Evolutionary conservation across 1,139 yeast species (phyloP).

Genomic region (Scheffersomyces quercinus): DNA sequence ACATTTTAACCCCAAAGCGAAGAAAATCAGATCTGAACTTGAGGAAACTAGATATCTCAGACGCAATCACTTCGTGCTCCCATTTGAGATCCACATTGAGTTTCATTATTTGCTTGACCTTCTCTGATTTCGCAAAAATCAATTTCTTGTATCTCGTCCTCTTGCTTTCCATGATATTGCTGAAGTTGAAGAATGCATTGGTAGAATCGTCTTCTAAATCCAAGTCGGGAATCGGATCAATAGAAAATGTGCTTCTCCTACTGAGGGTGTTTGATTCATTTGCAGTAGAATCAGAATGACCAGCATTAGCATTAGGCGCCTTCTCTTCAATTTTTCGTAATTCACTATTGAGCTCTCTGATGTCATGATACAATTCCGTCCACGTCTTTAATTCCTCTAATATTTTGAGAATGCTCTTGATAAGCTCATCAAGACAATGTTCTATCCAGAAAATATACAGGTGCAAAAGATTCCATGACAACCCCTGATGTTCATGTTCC

Average conservation of each 20-base stretch:
- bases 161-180: conserved; percentile 36
- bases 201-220: conserved; percentile 13
- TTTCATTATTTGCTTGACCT: conserved; percentile 32
- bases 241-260: conserved; percentile 6
- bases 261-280: background rate
- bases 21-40: conserved; percentile 48
- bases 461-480: conserved; percentile 9
- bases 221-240: conserved; percentile 2
- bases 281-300: background rate
- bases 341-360: conserved; percentile 32
- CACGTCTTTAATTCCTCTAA: conserved; percentile 46
- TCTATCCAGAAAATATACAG: conserved; percentile 32
- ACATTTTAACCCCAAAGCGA: conserved; percentile 34
- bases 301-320: background rate
- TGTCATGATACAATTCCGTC: conserved; percentile 44
- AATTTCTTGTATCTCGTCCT: conserved; percentile 35
- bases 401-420: conserved; percentile 38
- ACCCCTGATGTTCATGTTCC: background rate
- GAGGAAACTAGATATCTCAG: conserved; percentile 60
- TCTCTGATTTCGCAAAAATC: conserved; percentile 31
- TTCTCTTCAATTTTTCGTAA: conserved; percentile 25
- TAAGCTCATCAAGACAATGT: conserved; percentile 34
- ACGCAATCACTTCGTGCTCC: conserved; percentile 61
- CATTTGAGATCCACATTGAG: conserved; percentile 40
- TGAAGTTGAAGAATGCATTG: conserved; percentile 32